Conservation (phyloP, 2,329 filamentous ascomycete species). For the Stachybotrys chlorohalonatus region DNA sequence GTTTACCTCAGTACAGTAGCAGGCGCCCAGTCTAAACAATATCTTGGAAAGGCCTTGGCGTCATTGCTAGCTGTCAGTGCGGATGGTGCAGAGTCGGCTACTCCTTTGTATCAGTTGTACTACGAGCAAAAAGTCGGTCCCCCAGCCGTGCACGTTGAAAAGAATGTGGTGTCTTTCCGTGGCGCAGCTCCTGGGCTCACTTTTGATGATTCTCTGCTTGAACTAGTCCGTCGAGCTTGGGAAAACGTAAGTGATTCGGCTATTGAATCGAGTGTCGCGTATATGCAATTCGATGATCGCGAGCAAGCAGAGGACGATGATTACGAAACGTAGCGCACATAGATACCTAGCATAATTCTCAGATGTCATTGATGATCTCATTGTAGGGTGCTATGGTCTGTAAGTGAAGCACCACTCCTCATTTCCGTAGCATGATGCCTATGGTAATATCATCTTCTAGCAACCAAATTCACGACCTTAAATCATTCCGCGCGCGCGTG, state of each 20-base stretch:
- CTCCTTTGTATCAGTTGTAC: constrained; percentile 40
- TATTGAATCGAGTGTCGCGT: constrained; percentile 37
- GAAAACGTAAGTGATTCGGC: constrained; percentile 44
- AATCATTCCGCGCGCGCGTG: no score
- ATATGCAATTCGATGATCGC: constrained; percentile 72
- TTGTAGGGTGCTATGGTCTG: neutral
- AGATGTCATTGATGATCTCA: neutral
- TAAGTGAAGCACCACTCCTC: neutral
- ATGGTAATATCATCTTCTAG: no score
- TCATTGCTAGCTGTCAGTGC: constrained; percentile 26
- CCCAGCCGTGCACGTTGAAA: constrained; percentile 20
- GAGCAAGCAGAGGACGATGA: constrained; percentile 53
- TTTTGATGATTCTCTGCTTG: constrained; percentile 63
- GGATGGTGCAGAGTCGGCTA: constrained; percentile 16
- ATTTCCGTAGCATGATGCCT: no score
- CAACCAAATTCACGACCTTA: no score
- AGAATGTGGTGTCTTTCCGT: constrained; percentile 46
- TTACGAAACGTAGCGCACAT: constrained; percentile 25
- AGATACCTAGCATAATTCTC: neutral
- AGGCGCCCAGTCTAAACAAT: constrained; percentile 20
- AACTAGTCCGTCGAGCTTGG: constrained; percentile 64
- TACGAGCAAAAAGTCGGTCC: constrained; percentile 41
- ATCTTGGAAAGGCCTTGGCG: constrained; percentile 30
- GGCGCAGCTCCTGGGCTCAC: constrained; percentile 55
- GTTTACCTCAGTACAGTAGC: constrained; percentile 28